Conservation (phyloP, 2,329 filamentous ascomycete species). For the Thelonectria blattea region DNA sequence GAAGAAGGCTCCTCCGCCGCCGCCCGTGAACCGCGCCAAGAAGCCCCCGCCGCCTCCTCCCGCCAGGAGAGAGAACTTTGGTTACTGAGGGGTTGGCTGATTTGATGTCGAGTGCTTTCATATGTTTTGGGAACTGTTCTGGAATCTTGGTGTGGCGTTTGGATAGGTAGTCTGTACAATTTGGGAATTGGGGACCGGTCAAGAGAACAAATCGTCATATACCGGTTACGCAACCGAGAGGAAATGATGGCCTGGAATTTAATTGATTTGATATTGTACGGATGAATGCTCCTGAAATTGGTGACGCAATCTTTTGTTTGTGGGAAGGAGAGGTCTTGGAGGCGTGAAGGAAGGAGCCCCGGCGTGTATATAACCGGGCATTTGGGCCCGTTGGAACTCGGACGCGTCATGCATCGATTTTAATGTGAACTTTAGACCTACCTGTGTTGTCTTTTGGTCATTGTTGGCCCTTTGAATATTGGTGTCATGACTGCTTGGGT, state of each 20-base stretch:
- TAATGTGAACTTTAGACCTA: no score
- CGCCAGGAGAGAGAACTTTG: constrained; percentile 40
- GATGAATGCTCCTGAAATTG: background rate
- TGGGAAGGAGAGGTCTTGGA: no score
- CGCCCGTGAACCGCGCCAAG: constrained; percentile 55
- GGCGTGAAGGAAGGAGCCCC: no score
- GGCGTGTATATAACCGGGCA: no score
- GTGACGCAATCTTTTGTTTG: background rate
- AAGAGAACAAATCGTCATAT: constrained; percentile 29
- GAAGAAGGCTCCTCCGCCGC: constrained; percentile 63
- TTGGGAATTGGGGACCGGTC: constrained; percentile 22
- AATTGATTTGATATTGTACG: constrained; percentile 24
- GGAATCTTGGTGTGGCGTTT: constrained; percentile 26
- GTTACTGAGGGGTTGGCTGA: constrained; percentile 27
- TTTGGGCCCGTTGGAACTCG: no score
- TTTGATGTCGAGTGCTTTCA: background rate
- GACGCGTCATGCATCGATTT: no score
- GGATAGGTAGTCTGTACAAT: constrained; percentile 10
- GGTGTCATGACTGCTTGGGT: background rate
- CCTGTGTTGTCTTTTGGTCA: no score
- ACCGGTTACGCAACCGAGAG: constrained; percentile 18
- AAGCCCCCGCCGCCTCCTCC: constrained; percentile 48
- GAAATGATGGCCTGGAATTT: constrained; percentile 2
- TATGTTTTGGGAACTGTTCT: constrained; percentile 8
- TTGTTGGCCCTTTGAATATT: no score